Evolutionary conservation across 1,139 yeast genomes (phyloP).

Genomic region (Saccharomyces hybrid): DNA sequence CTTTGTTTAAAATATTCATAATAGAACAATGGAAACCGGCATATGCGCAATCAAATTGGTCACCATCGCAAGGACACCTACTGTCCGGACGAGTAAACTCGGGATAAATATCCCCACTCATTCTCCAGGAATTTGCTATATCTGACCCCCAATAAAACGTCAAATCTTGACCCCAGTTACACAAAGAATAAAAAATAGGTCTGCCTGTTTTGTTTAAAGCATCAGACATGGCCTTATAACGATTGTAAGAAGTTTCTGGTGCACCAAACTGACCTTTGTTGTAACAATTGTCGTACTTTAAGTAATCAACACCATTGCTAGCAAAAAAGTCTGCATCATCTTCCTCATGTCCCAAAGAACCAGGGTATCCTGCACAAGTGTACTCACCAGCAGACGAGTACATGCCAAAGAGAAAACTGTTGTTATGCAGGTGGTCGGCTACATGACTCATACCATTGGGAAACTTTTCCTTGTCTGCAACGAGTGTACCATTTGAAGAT

Average conservation of each 20-base stretch:
- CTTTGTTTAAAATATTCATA: constrained; percentile 26
- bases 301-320: constrained; percentile 29
- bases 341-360: constrained; percentile 28
- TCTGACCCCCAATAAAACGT: constrained; percentile 30
- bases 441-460: constrained; percentile 29
- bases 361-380: constrained; percentile 31
- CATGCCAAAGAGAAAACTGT: constrained; percentile 30
- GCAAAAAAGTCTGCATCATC: constrained; percentile 29
- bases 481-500: constrained; percentile 11
- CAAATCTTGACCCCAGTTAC: constrained; percentile 32
- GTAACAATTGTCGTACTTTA: constrained; percentile 32
- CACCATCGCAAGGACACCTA: constrained; percentile 28
- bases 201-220: constrained; percentile 30
- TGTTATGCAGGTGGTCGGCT: constrained; percentile 23
- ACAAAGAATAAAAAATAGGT: constrained; percentile 28
- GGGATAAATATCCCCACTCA: constrained; percentile 28
- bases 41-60: constrained; percentile 19
- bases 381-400: constrained; percentile 30
- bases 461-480: constrained; percentile 22
- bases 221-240: constrained; percentile 29
- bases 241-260: constrained; percentile 20
- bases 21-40: constrained; percentile 29
- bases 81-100: constrained; percentile 25
- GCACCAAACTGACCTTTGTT: constrained; percentile 28
- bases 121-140: constrained; percentile 31